Percentiles rank a stretch among this genome's conserved stretches.
Conservation (phyloP, 2,329 filamentous ascomycete species). For the Alternaria panax region DNA sequence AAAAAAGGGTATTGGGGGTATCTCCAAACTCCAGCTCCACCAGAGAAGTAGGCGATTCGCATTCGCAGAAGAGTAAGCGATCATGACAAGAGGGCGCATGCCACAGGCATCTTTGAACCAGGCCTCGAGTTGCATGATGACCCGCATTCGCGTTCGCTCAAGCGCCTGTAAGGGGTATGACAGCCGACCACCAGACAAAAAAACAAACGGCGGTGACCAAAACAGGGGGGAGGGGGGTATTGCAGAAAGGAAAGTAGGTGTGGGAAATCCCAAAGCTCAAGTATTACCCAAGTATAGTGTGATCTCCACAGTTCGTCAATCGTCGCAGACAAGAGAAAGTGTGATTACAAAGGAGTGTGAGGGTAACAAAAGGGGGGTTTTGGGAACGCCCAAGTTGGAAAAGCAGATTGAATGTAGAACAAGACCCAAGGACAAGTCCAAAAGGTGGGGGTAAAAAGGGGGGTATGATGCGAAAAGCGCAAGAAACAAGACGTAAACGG, state of each 20-base stretch:
- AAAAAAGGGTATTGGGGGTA: constrained; percentile 39
- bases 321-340: constrained; percentile 36
- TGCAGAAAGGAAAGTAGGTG: constrained; percentile 5
- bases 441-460: constrained; percentile 12
- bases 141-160: background rate
- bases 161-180: constrained; percentile 9
- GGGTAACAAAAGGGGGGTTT: constrained; percentile 24
- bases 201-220: constrained; percentile 13
- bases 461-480: constrained; percentile 10
- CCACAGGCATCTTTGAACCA: constrained; percentile 13
- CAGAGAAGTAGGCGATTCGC: constrained; percentile 37
- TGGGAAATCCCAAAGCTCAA: background rate
- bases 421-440: constrained; percentile 17
- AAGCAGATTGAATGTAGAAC: constrained; percentile 8
- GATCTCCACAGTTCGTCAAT: constrained; percentile 33
- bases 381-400: constrained; percentile 18
- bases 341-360: constrained; percentile 33
- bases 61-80: constrained; percentile 13
- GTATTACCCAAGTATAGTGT: constrained; percentile 10
- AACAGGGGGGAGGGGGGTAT: background rate
- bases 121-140: constrained; percentile 1
- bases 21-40: constrained; percentile 53
- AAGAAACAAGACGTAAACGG: constrained; percentile 14
- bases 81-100: constrained; percentile 13
- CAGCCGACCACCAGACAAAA: constrained; percentile 5